These are phyloP conservation scores for Apiospora koreana DNA, from an alignment of 2,329 filamentous ascomycete species.

Conservation along the genomic window DNA sequence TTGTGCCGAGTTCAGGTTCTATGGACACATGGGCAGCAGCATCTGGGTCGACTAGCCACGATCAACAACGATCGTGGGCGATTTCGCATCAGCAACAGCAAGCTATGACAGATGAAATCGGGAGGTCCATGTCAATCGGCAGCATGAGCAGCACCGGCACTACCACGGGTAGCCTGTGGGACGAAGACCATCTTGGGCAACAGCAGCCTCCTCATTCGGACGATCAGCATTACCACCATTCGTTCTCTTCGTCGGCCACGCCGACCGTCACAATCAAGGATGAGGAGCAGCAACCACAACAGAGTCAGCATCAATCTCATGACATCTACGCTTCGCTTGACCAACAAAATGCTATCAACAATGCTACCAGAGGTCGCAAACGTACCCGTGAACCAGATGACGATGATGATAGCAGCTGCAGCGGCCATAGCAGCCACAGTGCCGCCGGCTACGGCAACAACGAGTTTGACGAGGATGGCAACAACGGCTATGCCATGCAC, in stretches of 20 bases:
- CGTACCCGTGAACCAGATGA: neutral
- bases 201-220: neutral
- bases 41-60: neutral
- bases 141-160: neutral
- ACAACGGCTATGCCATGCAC: neutral
- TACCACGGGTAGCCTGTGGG: neutral
- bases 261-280: neutral
- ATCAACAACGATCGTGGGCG: neutral
- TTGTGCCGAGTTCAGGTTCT: neutral
- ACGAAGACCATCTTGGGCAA: neutral
- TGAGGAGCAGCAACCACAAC: neutral
- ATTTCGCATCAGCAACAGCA: conserved; percentile 1
- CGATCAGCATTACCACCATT: neutral
- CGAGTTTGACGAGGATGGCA: neutral
- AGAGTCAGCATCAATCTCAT: neutral
- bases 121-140: neutral
- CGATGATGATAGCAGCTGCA: neutral
- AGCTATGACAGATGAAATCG: neutral
- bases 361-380: neutral
- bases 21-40: neutral
- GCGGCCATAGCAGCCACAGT: neutral
- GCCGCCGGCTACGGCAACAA: neutral
- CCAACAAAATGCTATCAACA: neutral
- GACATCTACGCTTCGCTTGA: neutral
- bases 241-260: neutral